phyloP scores from a whole-genome alignment of 495 filamentous ascomycete genomes.

The Aspergillus diversus region DNA sequence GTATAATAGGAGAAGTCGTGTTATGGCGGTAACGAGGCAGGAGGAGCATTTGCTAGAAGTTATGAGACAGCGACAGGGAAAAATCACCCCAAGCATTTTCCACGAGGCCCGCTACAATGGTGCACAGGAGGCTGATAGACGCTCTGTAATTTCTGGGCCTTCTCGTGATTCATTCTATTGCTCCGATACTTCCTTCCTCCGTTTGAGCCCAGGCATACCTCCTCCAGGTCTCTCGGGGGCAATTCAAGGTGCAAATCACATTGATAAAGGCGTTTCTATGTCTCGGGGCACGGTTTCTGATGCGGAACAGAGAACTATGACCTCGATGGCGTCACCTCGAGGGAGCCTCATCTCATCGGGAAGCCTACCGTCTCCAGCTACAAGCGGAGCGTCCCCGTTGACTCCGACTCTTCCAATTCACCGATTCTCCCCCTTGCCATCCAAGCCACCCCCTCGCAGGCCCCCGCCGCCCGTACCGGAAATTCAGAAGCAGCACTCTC shows the following conservation, averaged over 20 bases:
- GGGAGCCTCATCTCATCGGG: constrained; percentile 44
- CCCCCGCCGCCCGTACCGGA: constrained; percentile 44
- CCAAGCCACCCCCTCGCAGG: constrained; percentile 43
- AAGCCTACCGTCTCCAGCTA: constrained; percentile 44
- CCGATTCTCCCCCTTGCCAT: constrained; percentile 48
- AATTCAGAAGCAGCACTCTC: constrained; percentile 42
- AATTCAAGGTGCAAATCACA: constrained; percentile 36
- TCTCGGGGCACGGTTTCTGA: constrained; percentile 40
- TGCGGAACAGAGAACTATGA: constrained; percentile 42
- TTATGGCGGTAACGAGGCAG: constrained; percentile 86
- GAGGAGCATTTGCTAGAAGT: constrained; percentile 83
- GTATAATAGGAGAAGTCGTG: constrained; percentile 56
- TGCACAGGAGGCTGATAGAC: constrained; percentile 29
- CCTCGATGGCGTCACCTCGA: constrained; percentile 36
- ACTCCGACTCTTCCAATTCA: constrained; percentile 50
- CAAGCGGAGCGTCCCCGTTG: constrained; percentile 45
- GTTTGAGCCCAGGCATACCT: constrained; percentile 42
- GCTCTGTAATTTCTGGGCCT: constrained; percentile 38
- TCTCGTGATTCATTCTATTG: constrained; percentile 45
- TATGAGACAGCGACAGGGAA: constrained; percentile 75
- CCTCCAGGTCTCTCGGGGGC: constrained; percentile 28
- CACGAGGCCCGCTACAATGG: constrained; percentile 46
- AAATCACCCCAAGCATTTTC: constrained; percentile 73
- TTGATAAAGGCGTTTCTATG: constrained; percentile 34
- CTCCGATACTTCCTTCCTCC: constrained; percentile 48